Base-by-base conservation (phyloP, 1,139 yeast genomes). In the Pneumocystis oryctolagi region DNA sequence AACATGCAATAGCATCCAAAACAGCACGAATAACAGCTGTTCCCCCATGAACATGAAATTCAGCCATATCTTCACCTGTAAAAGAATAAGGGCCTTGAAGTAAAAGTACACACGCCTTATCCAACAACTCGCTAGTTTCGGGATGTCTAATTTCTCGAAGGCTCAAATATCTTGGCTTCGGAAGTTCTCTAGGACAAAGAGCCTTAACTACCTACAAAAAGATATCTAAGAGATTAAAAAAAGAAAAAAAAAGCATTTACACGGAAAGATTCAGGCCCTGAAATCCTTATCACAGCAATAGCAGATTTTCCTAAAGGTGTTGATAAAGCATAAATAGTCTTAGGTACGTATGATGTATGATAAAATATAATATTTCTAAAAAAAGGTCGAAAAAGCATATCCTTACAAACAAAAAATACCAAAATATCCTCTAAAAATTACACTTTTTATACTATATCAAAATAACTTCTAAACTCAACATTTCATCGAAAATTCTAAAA, bases 41-140 rank as follows among this genome's bases (percentile, higher is more conserved):
- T 6, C 98, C 97, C 2, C 99, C 99, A 73, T 92, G 99, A 1
- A 88, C 73, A 71, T 92, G 97, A 25, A 92, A 73, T 70, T 92
- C 99, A 16, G 90, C 75, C 39, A 86, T 70, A 69, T 92, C 97
- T 73, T 92, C 97, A 0, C 98, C 98, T 0, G 97, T 92, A 70
- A 85, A 94, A 0, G 96, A 85, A n/a, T 78, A 76, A 0, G 97
- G 97, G 1, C 80, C 81, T 30, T 81, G 73, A 73, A 90, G 89
- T 69, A 75, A 85, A 1, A 89, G 69, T 0, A 87, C 78, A 30
- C 92, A 73, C 0, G 96, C 88, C 67, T 87, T 86, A 73, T 92
- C 99, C 3, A 92, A 74, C 0, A 88, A 68, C 1, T 71, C 66
- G 0, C 73, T 71, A 16, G 0, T 74, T 66, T 1, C 69, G 58